Percentiles rank a stretch among this genome's conserved stretches.
Conservation (phyloP, 805 yeast genomes). For the Starmerella sirachaensis region DNA sequence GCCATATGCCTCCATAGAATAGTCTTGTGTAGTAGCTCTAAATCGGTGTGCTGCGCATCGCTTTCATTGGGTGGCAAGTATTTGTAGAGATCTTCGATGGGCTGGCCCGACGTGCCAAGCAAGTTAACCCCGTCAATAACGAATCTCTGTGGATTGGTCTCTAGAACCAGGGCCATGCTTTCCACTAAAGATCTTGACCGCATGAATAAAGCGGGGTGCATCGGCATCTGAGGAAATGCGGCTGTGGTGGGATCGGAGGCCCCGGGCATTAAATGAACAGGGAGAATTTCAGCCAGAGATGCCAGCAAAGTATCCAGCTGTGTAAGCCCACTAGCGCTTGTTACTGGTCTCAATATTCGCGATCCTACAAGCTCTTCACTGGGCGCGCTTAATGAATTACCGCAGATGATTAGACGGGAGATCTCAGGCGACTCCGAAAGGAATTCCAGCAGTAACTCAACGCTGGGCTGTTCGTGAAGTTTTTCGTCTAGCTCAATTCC, state of each 20-base stretch:
- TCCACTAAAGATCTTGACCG: conserved; percentile 34
- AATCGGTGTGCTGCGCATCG: conserved; percentile 25
- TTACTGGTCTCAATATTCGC: conserved; percentile 17
- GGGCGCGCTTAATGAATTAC: conserved; percentile 44
- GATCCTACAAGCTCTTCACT: conserved; percentile 18
- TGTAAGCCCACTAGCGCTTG: conserved; percentile 16
- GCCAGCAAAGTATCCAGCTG: conserved; percentile 45
- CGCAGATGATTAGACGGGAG: conserved; percentile 54
- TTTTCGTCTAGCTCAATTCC: conserved; percentile 52
- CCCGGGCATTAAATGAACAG: conserved; percentile 79
- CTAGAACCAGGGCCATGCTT: conserved; percentile 32
- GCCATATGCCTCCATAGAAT: conserved; percentile 74
- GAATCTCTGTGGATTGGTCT: conserved; percentile 64
- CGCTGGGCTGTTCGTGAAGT: conserved; percentile 26
- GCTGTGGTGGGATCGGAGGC: conserved; percentile 69
- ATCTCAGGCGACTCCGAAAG: conserved; percentile 46
- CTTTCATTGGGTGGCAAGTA: conserved; percentile 36
- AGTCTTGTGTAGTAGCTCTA: conserved; percentile 52
- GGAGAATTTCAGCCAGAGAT: conserved; percentile 46
- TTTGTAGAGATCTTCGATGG: conserved; percentile 61
- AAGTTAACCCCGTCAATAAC: conserved; percentile 38
- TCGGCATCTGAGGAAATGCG: conserved; percentile 78
- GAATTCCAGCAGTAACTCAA: conserved; percentile 53
- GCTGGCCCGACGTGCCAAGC: conserved; percentile 76
- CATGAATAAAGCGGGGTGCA: conserved; percentile 65